Percentiles rank a stretch among this genome's conserved stretches.
Conservation (phyloP, 2,329 filamentous ascomycete genomes). For the Sporothrix brunneoviolacea region DNA sequence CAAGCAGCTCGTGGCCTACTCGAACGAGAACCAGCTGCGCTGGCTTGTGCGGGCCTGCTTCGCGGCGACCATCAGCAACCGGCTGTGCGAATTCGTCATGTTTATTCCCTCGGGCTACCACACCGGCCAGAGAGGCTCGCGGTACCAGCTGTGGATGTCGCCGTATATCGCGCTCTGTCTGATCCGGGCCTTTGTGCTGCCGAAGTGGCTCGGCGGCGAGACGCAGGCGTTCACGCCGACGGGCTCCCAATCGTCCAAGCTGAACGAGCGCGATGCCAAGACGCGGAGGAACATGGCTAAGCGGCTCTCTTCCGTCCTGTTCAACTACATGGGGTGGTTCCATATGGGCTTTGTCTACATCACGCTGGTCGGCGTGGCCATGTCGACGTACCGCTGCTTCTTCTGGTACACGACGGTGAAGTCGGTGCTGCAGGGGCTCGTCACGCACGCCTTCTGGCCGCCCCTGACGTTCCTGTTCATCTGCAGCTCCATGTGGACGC, state of each 20-base stretch:
- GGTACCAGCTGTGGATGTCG: slow-evolving; percentile 57
- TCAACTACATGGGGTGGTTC: slow-evolving; percentile 50
- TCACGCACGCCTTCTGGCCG: slow-evolving; percentile 58
- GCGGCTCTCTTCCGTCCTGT: slow-evolving; percentile 46
- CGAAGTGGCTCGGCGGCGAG: slow-evolving; percentile 53
- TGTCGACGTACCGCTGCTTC: slow-evolving; percentile 46
- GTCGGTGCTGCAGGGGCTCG: slow-evolving; percentile 39
- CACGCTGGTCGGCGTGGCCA: slow-evolving; percentile 42
- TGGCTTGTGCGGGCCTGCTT: slow-evolving; percentile 54
- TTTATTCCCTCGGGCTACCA: slow-evolving; percentile 54
- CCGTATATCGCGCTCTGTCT: slow-evolving; percentile 54
- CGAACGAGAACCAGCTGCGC: slow-evolving; percentile 44
- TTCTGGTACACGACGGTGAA: slow-evolving; percentile 29
- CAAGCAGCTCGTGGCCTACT: slow-evolving; percentile 51
- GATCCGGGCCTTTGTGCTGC: slow-evolving; percentile 50
- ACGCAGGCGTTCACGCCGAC: slow-evolving; percentile 54
- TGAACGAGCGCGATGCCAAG: slow-evolving; percentile 52
- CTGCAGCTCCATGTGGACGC: slow-evolving; percentile 50
- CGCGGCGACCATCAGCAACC: slow-evolving; percentile 41
- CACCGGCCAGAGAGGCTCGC: slow-evolving; percentile 49
- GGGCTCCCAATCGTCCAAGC: slow-evolving; percentile 47
- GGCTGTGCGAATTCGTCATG: slow-evolving; percentile 51
- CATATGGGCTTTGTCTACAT: slow-evolving; percentile 50
- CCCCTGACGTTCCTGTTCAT: slow-evolving; percentile 52
- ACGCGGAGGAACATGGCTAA: slow-evolving; percentile 45